Evolutionary conservation across 1,139 yeast genomes (phyloP).

Genomic region (Candida pseudoviswanathii): DNA sequence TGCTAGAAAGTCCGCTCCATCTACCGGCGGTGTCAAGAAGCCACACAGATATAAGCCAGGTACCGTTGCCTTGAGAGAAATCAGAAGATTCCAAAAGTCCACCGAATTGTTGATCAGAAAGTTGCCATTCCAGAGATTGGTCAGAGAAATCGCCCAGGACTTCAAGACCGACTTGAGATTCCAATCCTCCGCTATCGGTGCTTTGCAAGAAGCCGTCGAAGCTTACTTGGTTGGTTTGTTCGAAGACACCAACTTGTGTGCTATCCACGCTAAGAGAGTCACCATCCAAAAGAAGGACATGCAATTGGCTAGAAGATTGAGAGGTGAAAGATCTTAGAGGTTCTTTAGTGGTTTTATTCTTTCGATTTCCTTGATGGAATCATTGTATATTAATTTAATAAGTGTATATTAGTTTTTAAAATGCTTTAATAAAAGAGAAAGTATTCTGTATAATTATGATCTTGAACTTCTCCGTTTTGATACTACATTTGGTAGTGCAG

Average conservation of each 20-base stretch:
- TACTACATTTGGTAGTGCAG: neutral
- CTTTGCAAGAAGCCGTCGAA: slow-evolving; percentile 98
- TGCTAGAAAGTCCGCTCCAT: slow-evolving; percentile 97
- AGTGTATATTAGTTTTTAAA: slow-evolving; percentile 11
- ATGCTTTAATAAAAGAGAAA: neutral
- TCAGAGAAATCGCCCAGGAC: slow-evolving; percentile 97
- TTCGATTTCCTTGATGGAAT: slow-evolving; percentile 5
- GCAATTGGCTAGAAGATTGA: slow-evolving; percentile 98
- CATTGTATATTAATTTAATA: neutral
- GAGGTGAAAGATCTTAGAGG: slow-evolving; percentile 87
- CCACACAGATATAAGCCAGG: slow-evolving; percentile 99
- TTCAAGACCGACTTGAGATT: slow-evolving; percentile 97
- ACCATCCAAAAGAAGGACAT: slow-evolving; percentile 99
- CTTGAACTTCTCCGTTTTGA: too few relatives aligned
- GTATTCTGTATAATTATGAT: slow-evolving; percentile 1
- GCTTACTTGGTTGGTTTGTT: slow-evolving; percentile 89
- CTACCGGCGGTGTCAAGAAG: slow-evolving; percentile 99
- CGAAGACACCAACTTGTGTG: slow-evolving; percentile 98
- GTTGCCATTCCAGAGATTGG: slow-evolving; percentile 98
- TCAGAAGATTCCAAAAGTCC: slow-evolving; percentile 98
- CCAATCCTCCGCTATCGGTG: slow-evolving; percentile 99
- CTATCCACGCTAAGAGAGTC: slow-evolving; percentile 99
- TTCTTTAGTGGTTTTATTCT: neutral
- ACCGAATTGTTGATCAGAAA: slow-evolving; percentile 96
- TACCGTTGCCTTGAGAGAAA: slow-evolving; percentile 99